Base-by-base conservation (phyloP, 768 basidiomycete species). In the Rhizopogon vesiculosus region DNA sequence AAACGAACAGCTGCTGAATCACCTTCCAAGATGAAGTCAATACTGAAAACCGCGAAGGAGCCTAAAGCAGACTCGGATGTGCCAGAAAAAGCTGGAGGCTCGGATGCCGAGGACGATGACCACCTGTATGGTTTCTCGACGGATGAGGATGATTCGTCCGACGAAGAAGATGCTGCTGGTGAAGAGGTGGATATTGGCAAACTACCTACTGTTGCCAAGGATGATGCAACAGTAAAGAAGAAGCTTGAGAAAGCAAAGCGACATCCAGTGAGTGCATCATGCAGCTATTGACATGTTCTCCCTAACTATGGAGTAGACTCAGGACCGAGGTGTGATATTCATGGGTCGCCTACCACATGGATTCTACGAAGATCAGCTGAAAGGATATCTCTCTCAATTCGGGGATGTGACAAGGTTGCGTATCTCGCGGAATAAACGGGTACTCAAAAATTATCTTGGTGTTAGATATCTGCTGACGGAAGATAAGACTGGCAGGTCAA, bases 301-400 rank as follows among this genome's bases (percentile, higher is more conserved):
- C 41, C 41, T 59, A 55, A 54, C 54, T 22, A 33, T 39, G 39
- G 25, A 41, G 31, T 51, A 59, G 62, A 75, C 76, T 28, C 80
- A 77, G 60, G 85, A 92, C 61, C 82, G 81, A 42, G 97, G 97
- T 25, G 93, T 95, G 0, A 66, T 99, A 19, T 94, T 84, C 76
- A 78, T 99, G 53, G 87, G 94, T 15, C 86, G 94, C 56, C 80
- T 99, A 53, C 97, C 97, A 2, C 94, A 98, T 63, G 97, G 97
- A 19, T 98, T 99, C 74, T 96, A 93, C 72, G 97, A 99, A 72
- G 92, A 91, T 53, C 88, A 98, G 71, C 84, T 98, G 70, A 84
- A 83, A 59, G 85, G 83, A 2, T 98, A 98, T 74, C 97, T 99
- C 67, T 81, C 88, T 28, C 97, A 99, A 68, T 99, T 98, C 61